A percentile compares a stretch with the other conserved stretches of the same genome.
phyloP scores from a whole-genome alignment of 208 protist genomes.

The Leishmania braziliensis region DNA sequence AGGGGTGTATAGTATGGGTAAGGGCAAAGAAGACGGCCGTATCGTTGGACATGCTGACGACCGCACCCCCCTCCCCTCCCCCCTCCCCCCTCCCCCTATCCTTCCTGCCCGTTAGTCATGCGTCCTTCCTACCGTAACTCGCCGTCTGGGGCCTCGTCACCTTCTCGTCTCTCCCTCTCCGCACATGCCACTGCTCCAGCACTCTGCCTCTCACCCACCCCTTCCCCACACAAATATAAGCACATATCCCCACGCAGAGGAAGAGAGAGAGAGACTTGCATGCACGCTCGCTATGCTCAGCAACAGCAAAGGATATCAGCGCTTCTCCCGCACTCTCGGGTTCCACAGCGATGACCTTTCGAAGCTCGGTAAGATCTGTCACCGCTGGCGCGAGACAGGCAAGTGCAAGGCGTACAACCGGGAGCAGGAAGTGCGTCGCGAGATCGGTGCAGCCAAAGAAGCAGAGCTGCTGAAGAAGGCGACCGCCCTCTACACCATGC shows the following conservation, averaged over 20 bases:
- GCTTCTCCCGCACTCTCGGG: constrained; percentile 42
- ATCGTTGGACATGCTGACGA: background rate
- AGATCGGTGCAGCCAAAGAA: constrained; percentile 58
- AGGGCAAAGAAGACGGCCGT: background rate
- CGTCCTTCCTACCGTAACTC: background rate
- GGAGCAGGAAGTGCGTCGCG: constrained; percentile 46
- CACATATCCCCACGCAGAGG: background rate
- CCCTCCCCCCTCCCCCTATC: background rate
- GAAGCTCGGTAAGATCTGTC: constrained; percentile 45
- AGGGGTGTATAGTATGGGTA: background rate
- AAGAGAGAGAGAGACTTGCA: background rate
- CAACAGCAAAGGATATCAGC: constrained; percentile 48
- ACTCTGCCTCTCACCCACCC: background rate
- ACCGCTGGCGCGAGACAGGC: constrained; percentile 29
- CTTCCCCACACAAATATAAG: background rate
- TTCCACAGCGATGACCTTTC: constrained; percentile 39
- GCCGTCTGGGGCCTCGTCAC: background rate
- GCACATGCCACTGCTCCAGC: background rate
- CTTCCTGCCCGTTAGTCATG: background rate
- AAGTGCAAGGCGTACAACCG: constrained; percentile 46
- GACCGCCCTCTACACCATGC: constrained; percentile 53
- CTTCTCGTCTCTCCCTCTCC: background rate
- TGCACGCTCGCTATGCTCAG: constrained; percentile 57
- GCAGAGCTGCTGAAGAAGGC: constrained; percentile 67
- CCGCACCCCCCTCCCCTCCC: background rate